Base-by-base conservation (phyloP, 306 rosid genomes). In the Purshia tridentata region DNA sequence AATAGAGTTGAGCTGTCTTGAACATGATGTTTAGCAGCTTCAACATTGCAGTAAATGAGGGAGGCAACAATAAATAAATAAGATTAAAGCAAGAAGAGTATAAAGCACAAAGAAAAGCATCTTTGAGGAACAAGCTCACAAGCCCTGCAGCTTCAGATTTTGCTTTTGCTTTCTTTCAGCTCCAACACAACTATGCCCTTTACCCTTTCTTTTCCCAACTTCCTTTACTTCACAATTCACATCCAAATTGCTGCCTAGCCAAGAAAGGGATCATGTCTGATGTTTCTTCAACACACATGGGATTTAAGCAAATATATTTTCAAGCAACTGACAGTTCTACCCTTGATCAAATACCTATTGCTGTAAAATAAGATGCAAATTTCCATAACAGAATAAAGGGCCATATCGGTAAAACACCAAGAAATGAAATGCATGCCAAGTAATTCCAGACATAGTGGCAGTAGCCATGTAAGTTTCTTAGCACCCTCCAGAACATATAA, bases 241-340 rank as follows among this genome's bases (percentile, higher is more conserved):
- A 69, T 69, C 78, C 76, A 50, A 74, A 71, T 89, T 87, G 84
- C 88, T 81, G 83, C 65, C 77, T 49, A 68, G 35, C 48, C 77
- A 89, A 85, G 95, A 89, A 89, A 87, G 80, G 81, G 73, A 78
- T 29, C 35, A 29, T 29, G 35, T 29, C 35, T 29, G 35, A 29
- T 83, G 39, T 81, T 73, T 79, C 84, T 67, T 67, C 56, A 62
- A 65, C 59, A 59, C 23, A 48, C 61, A 15, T 12, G 6, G 7
- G 6, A 23, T 14, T 45, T 42, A 20, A 11, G 57, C 3, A 23
- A 13, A 47, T 15, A 45, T 7, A 47, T 48, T 67, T 55, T 20
- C 15, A 35, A 9, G 9, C 16, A 14, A 20, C 11, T 23, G 42
- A 56, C 40, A 35, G 49, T 44, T 9, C 8, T 20, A 45, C 65